Evolutionary conservation across 2,329 filamentous ascomycete species (phyloP).

Genomic region (Exophiala xenobiotica): DNA sequence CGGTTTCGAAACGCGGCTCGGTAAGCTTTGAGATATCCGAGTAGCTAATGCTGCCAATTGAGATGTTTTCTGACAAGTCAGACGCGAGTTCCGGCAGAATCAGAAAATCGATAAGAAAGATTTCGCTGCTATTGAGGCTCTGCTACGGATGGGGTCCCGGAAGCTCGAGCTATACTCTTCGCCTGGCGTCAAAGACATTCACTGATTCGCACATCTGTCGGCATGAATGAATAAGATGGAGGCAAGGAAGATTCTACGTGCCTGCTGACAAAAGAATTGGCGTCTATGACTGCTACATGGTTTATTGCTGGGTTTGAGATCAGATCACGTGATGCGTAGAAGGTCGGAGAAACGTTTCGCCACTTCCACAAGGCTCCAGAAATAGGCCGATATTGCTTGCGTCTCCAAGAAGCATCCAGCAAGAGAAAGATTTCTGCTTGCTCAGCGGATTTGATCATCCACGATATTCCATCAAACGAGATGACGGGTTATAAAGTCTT

Average conservation of each 20-base stretch:
- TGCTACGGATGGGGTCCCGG: slow-evolving; percentile 75
- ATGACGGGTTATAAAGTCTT: slow-evolving; percentile 25
- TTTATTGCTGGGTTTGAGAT: not conserved
- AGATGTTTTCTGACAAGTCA: slow-evolving; percentile 37
- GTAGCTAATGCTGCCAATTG: slow-evolving; percentile 15
- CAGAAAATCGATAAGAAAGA: slow-evolving; percentile 75
- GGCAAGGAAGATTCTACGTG: not conserved
- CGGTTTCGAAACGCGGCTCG: slow-evolving; percentile 45
- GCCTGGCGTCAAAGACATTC: slow-evolving; percentile 75
- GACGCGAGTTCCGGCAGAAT: slow-evolving; percentile 74
- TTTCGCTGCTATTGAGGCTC: slow-evolving; percentile 80
- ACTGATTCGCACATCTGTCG: slow-evolving; percentile 29
- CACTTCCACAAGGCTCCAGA: slow-evolving; percentile 19
- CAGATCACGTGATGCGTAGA: slow-evolving; percentile 22
- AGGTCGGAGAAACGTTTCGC: slow-evolving; percentile 21
- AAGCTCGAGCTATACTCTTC: slow-evolving; percentile 82
- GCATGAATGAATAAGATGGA: not conserved
- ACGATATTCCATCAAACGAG: slow-evolving; percentile 22
- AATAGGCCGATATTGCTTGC: slow-evolving; percentile 23
- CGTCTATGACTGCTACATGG: not conserved
- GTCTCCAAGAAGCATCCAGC: slow-evolving; percentile 25
- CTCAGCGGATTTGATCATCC: slow-evolving; percentile 17
- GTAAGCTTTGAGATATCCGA: slow-evolving; percentile 32
- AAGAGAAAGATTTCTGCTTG: slow-evolving; percentile 21
- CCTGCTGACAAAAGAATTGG: not conserved